Conservation (phyloP, 306 rosid genomes). For the Vigna nakashimae region DNA sequence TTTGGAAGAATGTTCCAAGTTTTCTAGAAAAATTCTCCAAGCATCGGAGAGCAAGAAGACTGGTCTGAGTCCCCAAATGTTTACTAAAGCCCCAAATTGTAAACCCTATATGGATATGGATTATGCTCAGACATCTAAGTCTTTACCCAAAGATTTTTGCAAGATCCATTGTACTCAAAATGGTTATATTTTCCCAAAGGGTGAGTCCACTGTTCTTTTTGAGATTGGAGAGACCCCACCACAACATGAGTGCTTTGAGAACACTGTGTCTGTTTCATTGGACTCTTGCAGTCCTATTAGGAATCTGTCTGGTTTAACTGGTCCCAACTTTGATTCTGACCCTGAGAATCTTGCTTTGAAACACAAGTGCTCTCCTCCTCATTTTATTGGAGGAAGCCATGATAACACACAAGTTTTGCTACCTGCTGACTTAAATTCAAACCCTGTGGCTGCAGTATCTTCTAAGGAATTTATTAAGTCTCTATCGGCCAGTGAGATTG, state of each 20-base stretch:
- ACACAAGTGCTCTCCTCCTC: conserved; percentile 50
- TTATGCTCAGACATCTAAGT: conserved; percentile 63
- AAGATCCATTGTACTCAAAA: conserved; percentile 50
- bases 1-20: conserved; percentile 62
- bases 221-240: conserved; percentile 72
- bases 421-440: conserved; percentile 39
- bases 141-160: conserved; percentile 71
- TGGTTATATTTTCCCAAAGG: conserved; percentile 49
- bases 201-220: conserved; percentile 65
- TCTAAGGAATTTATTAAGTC: conserved; percentile 51
- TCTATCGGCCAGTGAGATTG: conserved; percentile 76
- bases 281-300: conserved; percentile 59
- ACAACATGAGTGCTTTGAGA: conserved; percentile 57
- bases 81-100: conserved; percentile 54
- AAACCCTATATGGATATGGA: conserved; percentile 39
- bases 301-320: conserved; percentile 43
- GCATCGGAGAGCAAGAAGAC: conserved; percentile 69
- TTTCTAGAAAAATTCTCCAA: conserved; percentile 59
- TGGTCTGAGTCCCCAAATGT: conserved; percentile 65
- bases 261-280: conserved; percentile 60
- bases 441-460: conserved; percentile 50
- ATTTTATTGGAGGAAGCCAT: conserved; percentile 57
- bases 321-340: conserved; percentile 33
- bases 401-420: conserved; percentile 47
- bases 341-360: conserved; percentile 43